Conservation (phyloP, 345 rosid species). For the Erysimum cheiranthoides region DNA sequence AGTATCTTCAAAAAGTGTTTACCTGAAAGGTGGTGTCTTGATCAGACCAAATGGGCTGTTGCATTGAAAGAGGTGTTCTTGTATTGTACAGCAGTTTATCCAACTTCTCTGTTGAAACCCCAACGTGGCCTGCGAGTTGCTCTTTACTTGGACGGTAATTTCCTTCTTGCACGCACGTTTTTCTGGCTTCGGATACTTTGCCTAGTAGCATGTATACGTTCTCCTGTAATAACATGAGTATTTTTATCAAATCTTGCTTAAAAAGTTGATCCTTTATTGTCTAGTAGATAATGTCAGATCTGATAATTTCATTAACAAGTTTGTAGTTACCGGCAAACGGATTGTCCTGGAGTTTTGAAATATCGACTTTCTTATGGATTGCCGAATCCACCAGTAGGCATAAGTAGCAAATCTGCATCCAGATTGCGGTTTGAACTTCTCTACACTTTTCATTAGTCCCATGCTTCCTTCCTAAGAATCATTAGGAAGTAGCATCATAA, state of each 20-base stretch:
- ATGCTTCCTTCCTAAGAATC: slow-evolving; percentile 74
- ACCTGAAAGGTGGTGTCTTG: slow-evolving; percentile 83
- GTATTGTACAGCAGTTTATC: slow-evolving; percentile 56
- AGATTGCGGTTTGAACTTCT: slow-evolving; percentile 81
- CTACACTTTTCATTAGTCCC: slow-evolving; percentile 91
- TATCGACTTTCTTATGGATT: slow-evolving; percentile 72
- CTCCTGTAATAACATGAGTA: slow-evolving; percentile 55
- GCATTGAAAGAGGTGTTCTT: slow-evolving; percentile 74
- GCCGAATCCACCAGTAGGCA: slow-evolving; percentile 97
- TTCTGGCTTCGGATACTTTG: slow-evolving; percentile 74
- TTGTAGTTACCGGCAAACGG: slow-evolving; percentile 76
- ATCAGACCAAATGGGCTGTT: slow-evolving; percentile 77
- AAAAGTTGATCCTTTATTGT: neutral
- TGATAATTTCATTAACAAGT: neutral
- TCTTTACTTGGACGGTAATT: slow-evolving; percentile 63
- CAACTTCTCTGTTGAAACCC: slow-evolving; percentile 66
- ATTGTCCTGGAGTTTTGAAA: slow-evolving; percentile 79
- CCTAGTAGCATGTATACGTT: slow-evolving; percentile 57
- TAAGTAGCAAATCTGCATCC: slow-evolving; percentile 88
- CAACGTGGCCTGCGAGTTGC: slow-evolving; percentile 67
- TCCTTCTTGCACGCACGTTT: slow-evolving; percentile 61
- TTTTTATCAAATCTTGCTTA: slow-evolving; percentile 21
- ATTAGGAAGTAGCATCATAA: slow-evolving; percentile 12
- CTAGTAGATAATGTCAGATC: slow-evolving; percentile 11
- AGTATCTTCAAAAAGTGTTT: slow-evolving; percentile 25